Evolutionary conservation across 345 rosid genomes (phyloP).

Genomic region (Excoecaria agallocha): DNA sequence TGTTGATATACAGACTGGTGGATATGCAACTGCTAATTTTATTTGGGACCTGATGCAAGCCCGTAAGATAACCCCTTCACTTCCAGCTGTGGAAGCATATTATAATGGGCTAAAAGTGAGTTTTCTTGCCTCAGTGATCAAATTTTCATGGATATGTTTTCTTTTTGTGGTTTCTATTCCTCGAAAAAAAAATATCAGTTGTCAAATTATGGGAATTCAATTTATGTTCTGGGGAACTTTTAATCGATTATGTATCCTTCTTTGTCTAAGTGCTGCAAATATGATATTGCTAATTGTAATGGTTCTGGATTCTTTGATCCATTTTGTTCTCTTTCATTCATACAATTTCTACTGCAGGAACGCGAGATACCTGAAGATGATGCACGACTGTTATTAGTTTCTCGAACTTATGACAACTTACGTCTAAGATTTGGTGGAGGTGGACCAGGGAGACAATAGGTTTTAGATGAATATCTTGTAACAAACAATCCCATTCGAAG

Average conservation of each 20-base stretch:
- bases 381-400: constrained; percentile 58
- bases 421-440: constrained; percentile 31
- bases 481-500: neutral
- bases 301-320: neutral
- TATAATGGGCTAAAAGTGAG: constrained; percentile 77
- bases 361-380: constrained; percentile 81
- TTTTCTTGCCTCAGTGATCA: neutral
- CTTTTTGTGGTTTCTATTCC: neutral
- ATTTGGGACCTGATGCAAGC: constrained; percentile 92
- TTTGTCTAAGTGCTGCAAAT: neutral
- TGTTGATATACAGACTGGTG: constrained; percentile 59
- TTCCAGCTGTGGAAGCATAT: constrained; percentile 76
- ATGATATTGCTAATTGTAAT: neutral
- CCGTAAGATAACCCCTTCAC: constrained; percentile 46
- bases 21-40: constrained; percentile 76
- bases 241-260: neutral
- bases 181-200: neutral
- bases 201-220: neutral
- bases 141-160: neutral
- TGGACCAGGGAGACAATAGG: neutral
- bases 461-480: neutral
- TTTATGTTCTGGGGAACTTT: neutral
- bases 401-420: constrained; percentile 42
- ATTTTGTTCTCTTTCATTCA: neutral
- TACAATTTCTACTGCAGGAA: constrained; percentile 40